A percentile compares a stretch with the other conserved stretches of the same genome.
phyloP scores from a whole-genome alignment of 345 rosid species.

The Citrus hindsii region DNA sequence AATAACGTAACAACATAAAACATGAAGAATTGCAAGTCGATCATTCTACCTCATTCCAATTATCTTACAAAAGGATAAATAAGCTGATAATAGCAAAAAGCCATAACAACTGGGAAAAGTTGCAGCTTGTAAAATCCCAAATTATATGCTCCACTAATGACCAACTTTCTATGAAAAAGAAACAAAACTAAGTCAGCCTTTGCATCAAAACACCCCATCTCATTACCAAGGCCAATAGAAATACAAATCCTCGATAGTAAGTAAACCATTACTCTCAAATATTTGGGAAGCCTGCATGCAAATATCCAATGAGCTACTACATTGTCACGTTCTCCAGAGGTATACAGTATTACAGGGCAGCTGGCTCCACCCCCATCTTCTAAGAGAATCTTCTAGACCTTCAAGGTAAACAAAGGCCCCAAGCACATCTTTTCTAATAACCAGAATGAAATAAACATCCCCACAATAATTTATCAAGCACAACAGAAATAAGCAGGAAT shows the following conservation, averaged over 20 bases:
- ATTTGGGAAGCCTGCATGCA: not conserved
- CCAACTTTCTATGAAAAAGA: not conserved
- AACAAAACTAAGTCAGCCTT: not conserved
- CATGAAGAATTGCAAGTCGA: not conserved
- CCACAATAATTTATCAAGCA: not conserved
- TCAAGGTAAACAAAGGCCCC: not conserved
- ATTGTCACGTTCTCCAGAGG: not conserved
- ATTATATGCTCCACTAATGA: not conserved
- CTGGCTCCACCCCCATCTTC: no score
- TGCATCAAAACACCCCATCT: not conserved
- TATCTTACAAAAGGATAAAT: not conserved
- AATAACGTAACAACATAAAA: not conserved
- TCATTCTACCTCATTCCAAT: not conserved
- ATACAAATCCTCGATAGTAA: not conserved
- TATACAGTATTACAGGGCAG: no score
- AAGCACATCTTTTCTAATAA: not conserved
- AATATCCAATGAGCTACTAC: not conserved
- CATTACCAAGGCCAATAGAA: not conserved
- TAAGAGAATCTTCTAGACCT: not conserved
- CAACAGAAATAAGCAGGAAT: no score
- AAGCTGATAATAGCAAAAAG: not conserved
- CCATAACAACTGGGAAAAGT: not conserved
- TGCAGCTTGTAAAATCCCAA: not conserved
- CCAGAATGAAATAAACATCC: conserved; percentile 6
- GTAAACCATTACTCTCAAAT: not conserved